These are phyloP conservation scores for Ochetophila trinervis DNA, from an alignment of 306 rosid genomes.

Conservation along the genomic window DNA sequence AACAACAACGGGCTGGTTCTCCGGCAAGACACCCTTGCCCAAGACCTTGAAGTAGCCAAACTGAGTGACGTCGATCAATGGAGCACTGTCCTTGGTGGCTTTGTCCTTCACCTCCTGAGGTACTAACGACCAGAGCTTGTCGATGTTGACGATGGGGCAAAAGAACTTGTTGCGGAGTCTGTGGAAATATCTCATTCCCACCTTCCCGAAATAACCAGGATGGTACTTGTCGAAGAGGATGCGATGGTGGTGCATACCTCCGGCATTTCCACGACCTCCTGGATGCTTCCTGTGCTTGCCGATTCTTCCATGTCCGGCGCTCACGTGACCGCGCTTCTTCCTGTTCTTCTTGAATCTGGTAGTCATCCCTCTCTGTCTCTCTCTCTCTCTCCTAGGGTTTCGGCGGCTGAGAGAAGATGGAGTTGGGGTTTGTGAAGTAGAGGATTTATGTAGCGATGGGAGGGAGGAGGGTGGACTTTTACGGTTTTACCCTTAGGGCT, in stretches of 20 bases:
- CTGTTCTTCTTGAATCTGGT: conserved; percentile 88
- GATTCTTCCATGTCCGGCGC: conserved; percentile 82
- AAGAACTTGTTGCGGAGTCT: conserved; percentile 76
- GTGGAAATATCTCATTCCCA: conserved; percentile 88
- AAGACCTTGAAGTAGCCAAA: conserved; percentile 64
- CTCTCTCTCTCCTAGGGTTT: conserved; percentile 24
- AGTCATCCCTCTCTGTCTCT: conserved; percentile 46
- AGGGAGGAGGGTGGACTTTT: conserved; percentile 10
- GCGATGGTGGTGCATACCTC: conserved; percentile 95
- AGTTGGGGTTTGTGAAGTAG: conserved; percentile 20
- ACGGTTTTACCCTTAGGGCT: conserved; percentile 41
- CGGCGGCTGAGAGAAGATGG: conserved; percentile 33
- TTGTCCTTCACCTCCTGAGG: conserved; percentile 71
- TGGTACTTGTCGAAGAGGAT: conserved; percentile 92
- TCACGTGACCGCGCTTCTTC: conserved; percentile 93
- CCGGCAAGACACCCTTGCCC: conserved; percentile 68
- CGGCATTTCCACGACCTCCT: conserved; percentile 88
- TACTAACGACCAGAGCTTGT: conserved; percentile 68
- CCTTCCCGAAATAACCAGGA: conserved; percentile 84
- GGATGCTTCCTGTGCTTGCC: conserved; percentile 92
- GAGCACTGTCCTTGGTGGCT: conserved; percentile 57
- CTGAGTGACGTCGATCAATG: conserved; percentile 69
- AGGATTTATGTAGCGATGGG: conserved; percentile 22
- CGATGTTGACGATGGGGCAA: conserved; percentile 73
- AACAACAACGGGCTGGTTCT: conserved; percentile 58